phyloP scores from a whole-genome alignment of 1,284 basidiomycete species.

The Kwoniella shivajii region DNA sequence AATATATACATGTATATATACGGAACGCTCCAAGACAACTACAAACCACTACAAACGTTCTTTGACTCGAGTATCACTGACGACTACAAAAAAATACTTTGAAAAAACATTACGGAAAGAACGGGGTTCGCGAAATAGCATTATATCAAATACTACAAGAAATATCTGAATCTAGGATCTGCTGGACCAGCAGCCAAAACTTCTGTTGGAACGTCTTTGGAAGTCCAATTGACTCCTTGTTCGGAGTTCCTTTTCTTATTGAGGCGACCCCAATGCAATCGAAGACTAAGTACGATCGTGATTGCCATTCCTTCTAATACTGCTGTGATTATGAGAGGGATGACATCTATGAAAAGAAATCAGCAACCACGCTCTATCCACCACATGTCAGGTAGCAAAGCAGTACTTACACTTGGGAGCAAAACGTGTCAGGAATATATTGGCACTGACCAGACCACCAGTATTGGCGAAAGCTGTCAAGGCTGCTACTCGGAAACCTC shows the following conservation, averaged over 20 bases:
- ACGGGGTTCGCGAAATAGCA: too few species aligned
- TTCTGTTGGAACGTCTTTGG: conserved; percentile 58
- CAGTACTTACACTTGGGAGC: too few species aligned
- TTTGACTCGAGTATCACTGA: too few species aligned
- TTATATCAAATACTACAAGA: conserved; percentile 46
- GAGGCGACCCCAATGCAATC: not conserved
- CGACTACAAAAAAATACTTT: too few species aligned
- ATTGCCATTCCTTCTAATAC: not conserved
- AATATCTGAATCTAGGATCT: conserved; percentile 58
- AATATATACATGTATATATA: too few species aligned
- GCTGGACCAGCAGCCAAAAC: conserved; percentile 55
- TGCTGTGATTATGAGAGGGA: not conserved
- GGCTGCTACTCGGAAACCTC: conserved; percentile 27
- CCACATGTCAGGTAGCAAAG: too few species aligned
- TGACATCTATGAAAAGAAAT: too few species aligned
- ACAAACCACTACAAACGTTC: too few species aligned
- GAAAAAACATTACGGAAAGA: too few species aligned
- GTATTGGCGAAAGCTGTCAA: conserved; percentile 25
- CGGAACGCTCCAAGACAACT: too few species aligned
- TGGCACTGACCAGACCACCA: conserved; percentile 26
- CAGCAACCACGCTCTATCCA: too few species aligned
- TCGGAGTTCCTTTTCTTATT: conserved; percentile 53
- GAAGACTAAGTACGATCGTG: not conserved
- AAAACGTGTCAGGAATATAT: conserved; percentile 27
- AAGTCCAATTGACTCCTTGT: conserved; percentile 56